Evolutionary conservation across 202 grass and related monocot species (phyloP).

Genomic region (Carex arenaria): DNA sequence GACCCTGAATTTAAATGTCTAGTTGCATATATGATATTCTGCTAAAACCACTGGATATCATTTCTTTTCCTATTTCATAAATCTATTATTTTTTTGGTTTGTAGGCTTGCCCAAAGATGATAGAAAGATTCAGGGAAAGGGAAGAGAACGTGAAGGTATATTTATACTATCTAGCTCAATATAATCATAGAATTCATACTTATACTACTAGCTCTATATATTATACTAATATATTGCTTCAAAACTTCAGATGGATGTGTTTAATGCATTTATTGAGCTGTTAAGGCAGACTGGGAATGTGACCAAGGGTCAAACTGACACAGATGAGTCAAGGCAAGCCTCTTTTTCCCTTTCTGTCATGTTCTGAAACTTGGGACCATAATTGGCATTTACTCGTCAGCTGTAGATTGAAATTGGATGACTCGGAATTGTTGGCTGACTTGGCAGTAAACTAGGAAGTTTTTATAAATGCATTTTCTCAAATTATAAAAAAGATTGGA

Average conservation of each 20-base stretch:
- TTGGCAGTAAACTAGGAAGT: background rate
- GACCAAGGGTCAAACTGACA: constrained; percentile 85
- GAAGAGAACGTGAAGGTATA: constrained; percentile 99
- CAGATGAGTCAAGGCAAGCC: constrained; percentile 71
- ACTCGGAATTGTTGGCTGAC: background rate
- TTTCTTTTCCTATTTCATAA: background rate
- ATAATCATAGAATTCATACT: background rate
- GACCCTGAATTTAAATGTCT: background rate
- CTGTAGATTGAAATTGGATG: background rate
- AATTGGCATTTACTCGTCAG: background rate
- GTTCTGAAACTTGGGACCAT: background rate
- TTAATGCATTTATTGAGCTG: constrained; percentile 96
- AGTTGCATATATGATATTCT: background rate
- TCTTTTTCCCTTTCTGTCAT: background rate
- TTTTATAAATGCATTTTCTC: background rate
- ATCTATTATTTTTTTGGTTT: background rate
- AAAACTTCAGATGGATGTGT: constrained; percentile 85
- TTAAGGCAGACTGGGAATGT: constrained; percentile 94
- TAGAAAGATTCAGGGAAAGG: constrained; percentile 93
- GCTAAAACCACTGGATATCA: background rate
- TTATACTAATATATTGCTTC: background rate
- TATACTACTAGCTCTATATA: constrained; percentile 12
- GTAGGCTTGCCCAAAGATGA: constrained; percentile 94
- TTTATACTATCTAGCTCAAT: constrained; percentile 3
- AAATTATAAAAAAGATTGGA: background rate